Conservation (phyloP, 129 eudicot species). For the Scalesia atractyloides region DNA sequence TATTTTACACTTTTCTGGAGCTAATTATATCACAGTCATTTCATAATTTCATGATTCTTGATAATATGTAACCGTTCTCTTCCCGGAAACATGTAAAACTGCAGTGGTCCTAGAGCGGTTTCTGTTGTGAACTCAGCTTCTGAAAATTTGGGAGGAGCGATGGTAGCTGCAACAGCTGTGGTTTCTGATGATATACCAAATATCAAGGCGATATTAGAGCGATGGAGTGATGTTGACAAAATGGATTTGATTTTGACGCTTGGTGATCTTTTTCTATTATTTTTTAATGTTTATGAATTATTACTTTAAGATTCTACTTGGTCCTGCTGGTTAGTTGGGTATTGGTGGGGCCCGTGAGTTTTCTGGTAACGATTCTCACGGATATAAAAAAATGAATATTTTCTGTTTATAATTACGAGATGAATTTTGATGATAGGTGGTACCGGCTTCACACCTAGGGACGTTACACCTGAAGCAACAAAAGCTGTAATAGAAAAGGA, state of each 20-base stretch:
- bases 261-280: slow-evolving; percentile 44
- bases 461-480: slow-evolving; percentile 99
- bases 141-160: slow-evolving; percentile 85
- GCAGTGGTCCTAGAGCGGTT: slow-evolving; percentile 96
- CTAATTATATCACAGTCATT: not conserved
- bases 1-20: slow-evolving; percentile 18
- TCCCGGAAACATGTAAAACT: not conserved
- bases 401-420: not conserved
- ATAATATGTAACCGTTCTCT: not conserved
- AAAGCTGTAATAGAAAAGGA: slow-evolving; percentile 82
- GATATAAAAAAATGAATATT: not conserved
- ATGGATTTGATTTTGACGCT: slow-evolving; percentile 91
- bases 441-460: slow-evolving; percentile 94
- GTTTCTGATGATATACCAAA: slow-evolving; percentile 77
- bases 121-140: slow-evolving; percentile 76
- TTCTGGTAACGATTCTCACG: too few species aligned
- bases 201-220: slow-evolving; percentile 63
- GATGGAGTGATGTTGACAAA: slow-evolving; percentile 88
- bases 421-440: slow-evolving; percentile 58
- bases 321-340: too few species aligned
- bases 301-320: too few species aligned
- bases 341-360: too few species aligned
- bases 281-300: slow-evolving; percentile 14
- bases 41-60: not conserved
- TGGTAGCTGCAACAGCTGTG: slow-evolving; percentile 81